Evolutionary conservation across 2,329 filamentous ascomycete genomes (phyloP).

Genomic region (Claviceps spartinae): DNA sequence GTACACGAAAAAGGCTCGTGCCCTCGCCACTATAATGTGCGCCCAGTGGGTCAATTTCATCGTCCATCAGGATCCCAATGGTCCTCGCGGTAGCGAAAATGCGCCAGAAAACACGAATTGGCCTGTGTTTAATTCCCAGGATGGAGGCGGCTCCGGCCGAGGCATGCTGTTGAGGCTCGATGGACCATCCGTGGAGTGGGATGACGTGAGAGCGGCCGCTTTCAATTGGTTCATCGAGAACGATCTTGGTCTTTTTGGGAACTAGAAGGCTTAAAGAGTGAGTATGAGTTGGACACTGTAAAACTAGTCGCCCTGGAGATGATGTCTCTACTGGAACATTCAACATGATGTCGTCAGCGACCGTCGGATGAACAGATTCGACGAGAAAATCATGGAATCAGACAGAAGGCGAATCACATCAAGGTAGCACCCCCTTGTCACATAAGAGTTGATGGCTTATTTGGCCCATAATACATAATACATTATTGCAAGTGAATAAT

Average conservation of each 20-base stretch:
- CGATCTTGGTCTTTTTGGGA: not conserved
- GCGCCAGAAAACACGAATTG: not conserved
- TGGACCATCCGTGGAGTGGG: not conserved
- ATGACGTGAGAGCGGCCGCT: not conserved
- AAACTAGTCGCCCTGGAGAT: no score
- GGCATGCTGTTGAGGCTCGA: not conserved
- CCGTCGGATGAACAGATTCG: no score
- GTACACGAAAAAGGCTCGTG: not conserved
- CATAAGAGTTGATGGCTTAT: no score
- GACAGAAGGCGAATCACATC: no score
- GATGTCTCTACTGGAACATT: no score
- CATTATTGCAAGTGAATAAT: no score
- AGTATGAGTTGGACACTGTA: no score
- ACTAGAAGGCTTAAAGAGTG: not conserved
- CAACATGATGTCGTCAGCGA: no score
- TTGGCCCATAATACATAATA: no score
- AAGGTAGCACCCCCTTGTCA: no score
- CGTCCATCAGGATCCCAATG: not conserved
- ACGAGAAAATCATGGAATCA: no score
- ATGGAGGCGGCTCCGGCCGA: not conserved
- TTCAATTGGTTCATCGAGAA: not conserved
- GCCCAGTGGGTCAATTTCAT: not conserved
- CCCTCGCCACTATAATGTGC: not conserved
- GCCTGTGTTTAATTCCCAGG: not conserved
- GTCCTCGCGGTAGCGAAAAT: not conserved